These are phyloP conservation scores for Camellia japonica DNA, from an alignment of 148 eudicot species.

Conservation along the genomic window DNA sequence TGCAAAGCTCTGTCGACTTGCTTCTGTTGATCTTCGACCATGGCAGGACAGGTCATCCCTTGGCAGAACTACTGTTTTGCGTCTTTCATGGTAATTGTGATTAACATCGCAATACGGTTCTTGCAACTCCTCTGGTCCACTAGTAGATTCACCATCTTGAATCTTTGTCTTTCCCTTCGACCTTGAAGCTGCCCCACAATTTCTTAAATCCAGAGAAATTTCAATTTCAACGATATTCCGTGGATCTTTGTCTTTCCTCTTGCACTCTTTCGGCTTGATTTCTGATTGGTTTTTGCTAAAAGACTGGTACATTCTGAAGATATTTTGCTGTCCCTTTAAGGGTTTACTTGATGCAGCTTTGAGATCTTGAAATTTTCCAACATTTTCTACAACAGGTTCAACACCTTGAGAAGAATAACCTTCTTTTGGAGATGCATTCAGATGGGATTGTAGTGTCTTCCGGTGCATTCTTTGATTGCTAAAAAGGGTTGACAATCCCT, in stretches of 20 bases:
- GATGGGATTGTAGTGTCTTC: conserved; percentile 34
- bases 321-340: conserved; percentile 33
- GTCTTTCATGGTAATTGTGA: conserved; percentile 24
- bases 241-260: conserved; percentile 27
- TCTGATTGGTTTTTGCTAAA: conserved; percentile 20
- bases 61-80: conserved; percentile 30
- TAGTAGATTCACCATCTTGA: conserved; percentile 29
- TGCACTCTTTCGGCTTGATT: conserved; percentile 25
- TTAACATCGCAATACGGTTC: conserved; percentile 19
- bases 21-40: conserved; percentile 24
- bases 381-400: conserved; percentile 21
- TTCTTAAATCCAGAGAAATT: conserved; percentile 15
- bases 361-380: conserved; percentile 23
- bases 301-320: conserved; percentile 22
- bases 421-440: conserved; percentile 32
- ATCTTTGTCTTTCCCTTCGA: conserved; percentile 51
- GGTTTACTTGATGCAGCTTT: conserved; percentile 21
- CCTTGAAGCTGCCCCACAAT: conserved; percentile 21
- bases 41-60: conserved; percentile 30
- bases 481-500: conserved; percentile 53
- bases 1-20: conserved; percentile 25
- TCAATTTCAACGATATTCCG: conserved; percentile 21
- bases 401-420: conserved; percentile 20
- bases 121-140: conserved; percentile 24
- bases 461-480: conserved; percentile 38